Evolutionary conservation across 2,329 filamentous ascomycete genomes (phyloP), one percentile per base, ranked within the genome.

Genomic region (Aspergillus calidoustus): DNA sequence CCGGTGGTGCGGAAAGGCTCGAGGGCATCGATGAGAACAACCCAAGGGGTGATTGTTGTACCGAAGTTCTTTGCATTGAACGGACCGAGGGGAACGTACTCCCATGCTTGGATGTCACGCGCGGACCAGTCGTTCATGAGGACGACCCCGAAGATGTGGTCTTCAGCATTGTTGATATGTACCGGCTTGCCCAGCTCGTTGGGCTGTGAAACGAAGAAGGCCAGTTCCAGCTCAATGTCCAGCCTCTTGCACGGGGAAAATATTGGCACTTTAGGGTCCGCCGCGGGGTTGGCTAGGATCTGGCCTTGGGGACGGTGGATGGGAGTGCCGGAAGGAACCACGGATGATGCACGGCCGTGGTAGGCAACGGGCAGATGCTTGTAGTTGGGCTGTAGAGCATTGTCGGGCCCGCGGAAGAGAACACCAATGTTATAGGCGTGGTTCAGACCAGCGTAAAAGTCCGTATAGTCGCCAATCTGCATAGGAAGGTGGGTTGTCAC

Each of bases 71-170:
- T 95, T 25, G 87, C 83, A 64, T 91, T 93, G 79, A 95, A 94
- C 0, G 91, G 91, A 0, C 92, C 92, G 7, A 94, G 79, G 0
- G 92, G 92, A 8, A 93, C 84, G 68, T 93, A 93, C 76, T 96
- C 92, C 91, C 91, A 95, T 0, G 85, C 85, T 73, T 96, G 92
- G 54, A 95, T 89, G 69, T 95, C 91, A 65, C 91, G 82, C 4
- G 91, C 91, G 58, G 89, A 92, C 92, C 92, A 96, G 76, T 96
- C 92, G 69, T 96, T 96, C 82, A 96, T 85, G 60, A 96, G 77
- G 0, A 95, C 91, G 28, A 92, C 83, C 15, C 92, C 92, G 71
- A 95, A 95, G 30, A 96, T 83, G 69, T 88, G 83, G 19, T 91
- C 84, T 57, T 89, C 87, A 0, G 91, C 91, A 49, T 89, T 79